A percentile compares a stretch with the other conserved stretches of the same genome.
Conservation (phyloP, 1,139 yeast species). For the Spencermartinsiella ligniputridi region DNA sequence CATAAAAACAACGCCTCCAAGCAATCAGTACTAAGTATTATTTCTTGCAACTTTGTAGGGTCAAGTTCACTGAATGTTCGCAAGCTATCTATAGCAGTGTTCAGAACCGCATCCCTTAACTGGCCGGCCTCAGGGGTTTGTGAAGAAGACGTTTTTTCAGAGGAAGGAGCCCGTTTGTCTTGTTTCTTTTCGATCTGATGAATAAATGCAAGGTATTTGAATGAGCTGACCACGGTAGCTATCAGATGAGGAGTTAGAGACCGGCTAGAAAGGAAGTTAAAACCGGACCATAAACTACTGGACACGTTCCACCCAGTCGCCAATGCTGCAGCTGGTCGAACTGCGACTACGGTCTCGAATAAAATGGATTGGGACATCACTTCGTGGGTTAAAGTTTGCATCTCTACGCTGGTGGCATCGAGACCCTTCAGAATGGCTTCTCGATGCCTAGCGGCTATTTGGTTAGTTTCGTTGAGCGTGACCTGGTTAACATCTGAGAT, state of each 20-base stretch:
- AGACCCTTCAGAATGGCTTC: not conserved
- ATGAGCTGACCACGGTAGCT: not conserved
- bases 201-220: not conserved
- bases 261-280: not conserved
- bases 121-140: not conserved
- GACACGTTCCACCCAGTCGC: not conserved
- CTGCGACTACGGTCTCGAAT: not conserved
- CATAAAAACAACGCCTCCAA: constrained; percentile 10
- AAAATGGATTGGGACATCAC: not conserved
- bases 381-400: not conserved
- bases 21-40: constrained; percentile 4
- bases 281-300: not conserved
- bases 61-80: not conserved
- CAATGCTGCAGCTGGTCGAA: not conserved
- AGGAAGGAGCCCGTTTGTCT: not conserved
- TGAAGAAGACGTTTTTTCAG: not conserved
- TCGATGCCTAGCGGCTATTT: not conserved
- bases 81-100: not conserved
- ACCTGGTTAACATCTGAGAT: not conserved
- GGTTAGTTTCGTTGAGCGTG: not conserved
- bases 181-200: not conserved
- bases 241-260: not conserved
- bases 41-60: not conserved
- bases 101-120: not conserved
- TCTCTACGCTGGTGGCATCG: not conserved